Percentiles rank a stretch among this genome's conserved stretches.
These are phyloP conservation scores for Manihot esculenta DNA, from an alignment of 441 rosid genomes.

Conservation along the genomic window DNA sequence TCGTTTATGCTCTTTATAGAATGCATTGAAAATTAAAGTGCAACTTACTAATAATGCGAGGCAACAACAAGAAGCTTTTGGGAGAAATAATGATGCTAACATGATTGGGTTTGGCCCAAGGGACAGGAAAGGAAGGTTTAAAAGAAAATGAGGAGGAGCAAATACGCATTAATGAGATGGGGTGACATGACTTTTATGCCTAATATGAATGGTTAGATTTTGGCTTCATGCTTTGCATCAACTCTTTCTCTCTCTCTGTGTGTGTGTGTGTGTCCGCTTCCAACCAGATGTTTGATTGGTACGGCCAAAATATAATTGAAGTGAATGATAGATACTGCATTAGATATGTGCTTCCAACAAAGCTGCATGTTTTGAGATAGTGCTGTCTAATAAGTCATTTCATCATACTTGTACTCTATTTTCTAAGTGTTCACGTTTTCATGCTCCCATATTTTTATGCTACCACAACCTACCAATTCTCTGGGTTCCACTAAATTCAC, in stretches of 20 bases:
- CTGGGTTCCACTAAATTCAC: too few relatives aligned
- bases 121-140: neutral
- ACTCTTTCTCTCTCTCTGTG: neutral
- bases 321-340: neutral
- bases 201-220: neutral
- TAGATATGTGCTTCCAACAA: constrained; percentile 20
- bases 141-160: neutral
- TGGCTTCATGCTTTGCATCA: neutral
- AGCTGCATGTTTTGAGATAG: neutral
- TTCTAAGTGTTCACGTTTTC: too few relatives aligned
- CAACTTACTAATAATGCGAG: neutral
- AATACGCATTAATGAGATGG: neutral
- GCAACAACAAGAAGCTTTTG: neutral
- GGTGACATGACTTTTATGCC: neutral
- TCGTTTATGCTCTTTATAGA: neutral
- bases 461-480: too few relatives aligned
- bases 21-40: neutral
- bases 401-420: neutral
- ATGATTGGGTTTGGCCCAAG: neutral
- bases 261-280: neutral
- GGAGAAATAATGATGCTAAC: neutral
- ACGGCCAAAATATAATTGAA: neutral
- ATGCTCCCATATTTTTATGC: too few relatives aligned
- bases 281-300: neutral
- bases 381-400: neutral